A percentile compares a stretch with the other conserved stretches of the same genome.
phyloP scores from a whole-genome alignment of 164 flowering plant genomes.

The Magnolia changhungtana region DNA sequence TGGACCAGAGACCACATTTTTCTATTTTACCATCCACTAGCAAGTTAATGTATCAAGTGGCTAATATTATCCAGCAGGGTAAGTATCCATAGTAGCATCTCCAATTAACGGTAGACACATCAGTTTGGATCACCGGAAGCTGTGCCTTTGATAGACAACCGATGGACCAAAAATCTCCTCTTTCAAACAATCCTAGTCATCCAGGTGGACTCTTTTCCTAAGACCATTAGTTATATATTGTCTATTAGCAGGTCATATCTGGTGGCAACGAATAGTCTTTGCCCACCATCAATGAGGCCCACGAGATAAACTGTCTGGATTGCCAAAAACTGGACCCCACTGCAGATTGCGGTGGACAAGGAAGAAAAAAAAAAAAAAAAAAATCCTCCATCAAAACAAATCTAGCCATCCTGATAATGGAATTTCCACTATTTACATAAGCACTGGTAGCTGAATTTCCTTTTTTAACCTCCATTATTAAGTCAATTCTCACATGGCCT shows the following conservation, averaged over 20 bases:
- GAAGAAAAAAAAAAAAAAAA: no score
- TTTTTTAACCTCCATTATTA: no score
- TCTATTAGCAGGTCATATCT: neutral
- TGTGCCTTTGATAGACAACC: neutral
- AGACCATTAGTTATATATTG: neutral
- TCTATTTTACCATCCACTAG: neutral
- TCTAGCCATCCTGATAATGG: no score
- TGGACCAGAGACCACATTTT: neutral
- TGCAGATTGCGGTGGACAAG: no score
- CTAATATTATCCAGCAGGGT: neutral
- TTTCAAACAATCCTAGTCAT: no score
- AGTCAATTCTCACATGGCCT: no score
- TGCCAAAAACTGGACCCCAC: no score
- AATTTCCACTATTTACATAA: no score
- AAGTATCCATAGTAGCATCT: neutral
- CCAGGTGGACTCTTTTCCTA: neutral
- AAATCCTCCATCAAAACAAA: no score
- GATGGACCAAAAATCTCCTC: neutral
- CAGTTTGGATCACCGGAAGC: neutral
- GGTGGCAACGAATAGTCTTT: neutral
- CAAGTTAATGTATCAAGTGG: neutral
- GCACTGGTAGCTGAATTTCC: no score
- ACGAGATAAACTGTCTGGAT: neutral
- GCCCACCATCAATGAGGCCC: neutral
- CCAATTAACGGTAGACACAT: neutral